Conservation (phyloP, 164 flowering plant genomes). For the Umbilicus rupestris region DNA sequence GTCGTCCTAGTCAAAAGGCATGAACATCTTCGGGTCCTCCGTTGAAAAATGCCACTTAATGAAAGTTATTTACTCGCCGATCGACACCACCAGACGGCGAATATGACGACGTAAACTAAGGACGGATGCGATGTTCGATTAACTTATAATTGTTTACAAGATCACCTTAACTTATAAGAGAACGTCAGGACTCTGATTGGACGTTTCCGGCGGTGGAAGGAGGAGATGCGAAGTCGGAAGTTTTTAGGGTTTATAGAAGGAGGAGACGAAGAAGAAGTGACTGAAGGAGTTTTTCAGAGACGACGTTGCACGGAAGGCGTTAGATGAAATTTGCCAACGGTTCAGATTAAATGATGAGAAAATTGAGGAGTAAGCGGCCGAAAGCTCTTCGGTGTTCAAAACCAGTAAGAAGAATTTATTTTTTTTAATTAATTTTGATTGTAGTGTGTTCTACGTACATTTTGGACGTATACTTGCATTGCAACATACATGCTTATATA, state of each 20-base stretch:
- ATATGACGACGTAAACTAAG: background rate
- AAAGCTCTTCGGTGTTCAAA: too few species aligned
- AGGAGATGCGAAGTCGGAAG: background rate
- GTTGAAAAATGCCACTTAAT: background rate
- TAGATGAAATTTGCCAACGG: background rate
- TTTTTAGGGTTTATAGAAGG: slow-evolving; percentile 2
- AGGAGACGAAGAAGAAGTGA: background rate
- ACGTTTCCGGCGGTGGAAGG: too few species aligned
- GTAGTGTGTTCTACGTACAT: too few species aligned
- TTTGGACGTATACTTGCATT: too few species aligned
- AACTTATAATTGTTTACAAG: background rate
- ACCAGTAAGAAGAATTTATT: too few species aligned
- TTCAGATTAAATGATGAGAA: background rate
- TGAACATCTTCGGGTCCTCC: background rate
- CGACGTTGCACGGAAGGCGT: background rate
- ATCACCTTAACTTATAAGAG: background rate
- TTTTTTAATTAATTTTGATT: too few species aligned
- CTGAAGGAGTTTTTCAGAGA: background rate
- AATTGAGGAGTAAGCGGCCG: background rate
- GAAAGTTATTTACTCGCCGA: background rate
- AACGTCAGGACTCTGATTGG: background rate
- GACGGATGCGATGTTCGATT: background rate
- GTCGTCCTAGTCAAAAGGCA: background rate
- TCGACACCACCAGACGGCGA: background rate
- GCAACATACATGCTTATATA: too few species aligned